Evolutionary conservation across 371 early-diverging fungal genomes (phyloP).

Genomic region (Mortierella sp.): DNA sequence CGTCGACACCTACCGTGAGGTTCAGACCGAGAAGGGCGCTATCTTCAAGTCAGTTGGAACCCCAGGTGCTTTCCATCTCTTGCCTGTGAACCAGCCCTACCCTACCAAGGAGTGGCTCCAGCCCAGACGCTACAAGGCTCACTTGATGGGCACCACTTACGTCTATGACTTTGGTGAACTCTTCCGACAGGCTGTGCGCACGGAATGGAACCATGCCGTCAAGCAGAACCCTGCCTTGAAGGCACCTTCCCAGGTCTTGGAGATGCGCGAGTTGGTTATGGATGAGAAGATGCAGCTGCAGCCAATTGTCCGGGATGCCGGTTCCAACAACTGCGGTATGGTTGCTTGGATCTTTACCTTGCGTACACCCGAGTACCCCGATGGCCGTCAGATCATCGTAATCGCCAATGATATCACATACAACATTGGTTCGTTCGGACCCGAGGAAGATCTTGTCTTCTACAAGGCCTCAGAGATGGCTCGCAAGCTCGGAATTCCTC

Average conservation of each 20-base stretch:
- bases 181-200: constrained; percentile 86
- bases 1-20: constrained; percentile 93
- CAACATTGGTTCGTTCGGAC: constrained; percentile 98
- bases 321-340: constrained; percentile 96
- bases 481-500: constrained; percentile 87
- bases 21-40: constrained; percentile 75
- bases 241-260: constrained; percentile 77
- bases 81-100: constrained; percentile 86
- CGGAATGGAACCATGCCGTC: constrained; percentile 78
- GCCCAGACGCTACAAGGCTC: constrained; percentile 97
- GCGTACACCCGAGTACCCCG: constrained; percentile 95
- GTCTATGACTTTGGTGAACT: constrained; percentile 98
- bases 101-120: constrained; percentile 96
- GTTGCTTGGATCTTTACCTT: constrained; percentile 94
- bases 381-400: constrained; percentile 89
- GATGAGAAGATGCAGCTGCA: constrained; percentile 84
- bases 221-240: constrained; percentile 64
- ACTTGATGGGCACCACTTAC: constrained; percentile 97
- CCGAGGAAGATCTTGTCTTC: constrained; percentile 94
- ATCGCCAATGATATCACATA: constrained; percentile 98
- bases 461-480: constrained; percentile 92
- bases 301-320: constrained; percentile 86
- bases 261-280: constrained; percentile 88
- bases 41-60: constrained; percentile 80
- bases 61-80: constrained; percentile 87